Conservation (phyloP, 176 grass and related monocot species). For the Cenchrus purpureus region DNA sequence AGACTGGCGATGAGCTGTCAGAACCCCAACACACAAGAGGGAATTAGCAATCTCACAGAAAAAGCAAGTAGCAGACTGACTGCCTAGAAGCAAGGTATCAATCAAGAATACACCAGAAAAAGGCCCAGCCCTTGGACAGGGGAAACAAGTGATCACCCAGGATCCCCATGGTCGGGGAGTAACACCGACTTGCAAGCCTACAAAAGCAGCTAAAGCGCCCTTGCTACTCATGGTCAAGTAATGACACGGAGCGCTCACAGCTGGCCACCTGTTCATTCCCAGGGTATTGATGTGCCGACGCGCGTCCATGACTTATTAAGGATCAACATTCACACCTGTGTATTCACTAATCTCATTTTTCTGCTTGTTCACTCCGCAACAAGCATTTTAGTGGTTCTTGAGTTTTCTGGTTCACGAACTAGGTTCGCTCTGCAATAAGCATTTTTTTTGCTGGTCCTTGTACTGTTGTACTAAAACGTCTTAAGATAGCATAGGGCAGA, state of each 20-base stretch:
- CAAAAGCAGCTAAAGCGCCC: conserved; percentile 7
- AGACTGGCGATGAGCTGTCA: conserved; percentile 40
- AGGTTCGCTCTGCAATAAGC: no score
- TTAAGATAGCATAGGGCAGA: neutral
- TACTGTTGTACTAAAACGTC: neutral
- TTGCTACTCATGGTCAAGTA: neutral
- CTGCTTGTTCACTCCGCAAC: neutral
- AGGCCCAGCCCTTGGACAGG: neutral
- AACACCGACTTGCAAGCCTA: neutral
- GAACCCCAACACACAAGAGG: neutral
- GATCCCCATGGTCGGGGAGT: neutral
- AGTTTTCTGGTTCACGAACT: neutral
- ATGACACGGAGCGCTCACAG: neutral
- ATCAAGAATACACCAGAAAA: neutral
- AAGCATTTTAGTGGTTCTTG: neutral
- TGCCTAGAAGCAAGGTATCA: neutral
- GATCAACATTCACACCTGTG: neutral
- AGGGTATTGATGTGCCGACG: neutral
- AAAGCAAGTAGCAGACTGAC: neutral
- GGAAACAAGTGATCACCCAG: neutral
- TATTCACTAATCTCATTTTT: conserved; percentile 1
- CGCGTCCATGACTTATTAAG: neutral
- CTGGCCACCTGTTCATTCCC: neutral
- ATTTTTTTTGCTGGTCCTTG: neutral
- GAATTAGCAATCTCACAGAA: neutral